phyloP scores from a whole-genome alignment of 331 rosid genomes.

The Malus hybrid region DNA sequence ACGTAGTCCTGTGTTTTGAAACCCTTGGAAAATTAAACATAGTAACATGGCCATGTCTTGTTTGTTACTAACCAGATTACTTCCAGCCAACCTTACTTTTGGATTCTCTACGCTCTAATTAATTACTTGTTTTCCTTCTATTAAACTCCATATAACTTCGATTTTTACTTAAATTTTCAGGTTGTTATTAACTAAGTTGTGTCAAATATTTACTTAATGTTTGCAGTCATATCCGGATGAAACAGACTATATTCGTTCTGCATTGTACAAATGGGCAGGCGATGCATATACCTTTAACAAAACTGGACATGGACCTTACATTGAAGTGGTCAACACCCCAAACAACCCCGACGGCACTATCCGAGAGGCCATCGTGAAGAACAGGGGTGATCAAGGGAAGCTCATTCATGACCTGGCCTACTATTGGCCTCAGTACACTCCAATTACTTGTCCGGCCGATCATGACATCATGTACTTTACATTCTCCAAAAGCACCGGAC shows the following conservation, averaged over 20 bases:
- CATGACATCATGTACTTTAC: slow-evolving; percentile 78
- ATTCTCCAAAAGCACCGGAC: slow-evolving; percentile 82
- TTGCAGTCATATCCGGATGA: slow-evolving; percentile 51
- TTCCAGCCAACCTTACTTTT: not conserved
- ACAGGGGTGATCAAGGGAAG: slow-evolving; percentile 23
- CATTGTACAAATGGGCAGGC: slow-evolving; percentile 62
- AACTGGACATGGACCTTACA: slow-evolving; percentile 38
- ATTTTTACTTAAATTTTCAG: too few species aligned
- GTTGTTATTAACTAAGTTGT: not conserved
- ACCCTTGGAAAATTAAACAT: slow-evolving; percentile 6
- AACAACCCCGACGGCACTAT: slow-evolving; percentile 70
- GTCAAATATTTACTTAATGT: not conserved
- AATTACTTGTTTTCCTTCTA: not conserved
- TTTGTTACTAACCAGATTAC: not conserved
- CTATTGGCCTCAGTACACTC: slow-evolving; percentile 85
- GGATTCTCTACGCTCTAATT: not conserved
- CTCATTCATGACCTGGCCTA: slow-evolving; percentile 69
- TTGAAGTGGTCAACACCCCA: slow-evolving; percentile 66
- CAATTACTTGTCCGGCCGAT: slow-evolving; percentile 44
- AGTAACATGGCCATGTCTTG: slow-evolving; percentile 41
- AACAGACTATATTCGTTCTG: slow-evolving; percentile 30
- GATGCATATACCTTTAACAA: slow-evolving; percentile 42
- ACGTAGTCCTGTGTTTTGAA: slow-evolving; percentile 7
- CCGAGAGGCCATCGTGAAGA: slow-evolving; percentile 30
- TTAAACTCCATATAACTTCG: not conserved